These are phyloP conservation scores for Trichoderma sp. DNA, from an alignment of 2,329 filamentous ascomycete species.

Conservation along the genomic window DNA sequence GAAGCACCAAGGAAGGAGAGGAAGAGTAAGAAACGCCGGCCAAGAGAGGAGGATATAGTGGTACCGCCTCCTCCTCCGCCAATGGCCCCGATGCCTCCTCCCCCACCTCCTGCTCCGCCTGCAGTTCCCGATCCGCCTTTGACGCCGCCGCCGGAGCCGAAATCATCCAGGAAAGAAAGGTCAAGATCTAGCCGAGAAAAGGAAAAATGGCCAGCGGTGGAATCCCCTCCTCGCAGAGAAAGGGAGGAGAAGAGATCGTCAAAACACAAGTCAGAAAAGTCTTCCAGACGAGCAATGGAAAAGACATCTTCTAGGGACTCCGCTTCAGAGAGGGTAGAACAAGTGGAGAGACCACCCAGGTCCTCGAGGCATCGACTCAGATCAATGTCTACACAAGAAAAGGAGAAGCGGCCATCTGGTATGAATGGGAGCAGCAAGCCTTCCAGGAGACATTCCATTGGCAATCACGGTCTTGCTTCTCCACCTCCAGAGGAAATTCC, in stretches of 20 bases:
- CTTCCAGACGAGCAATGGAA: slow-evolving; percentile 51
- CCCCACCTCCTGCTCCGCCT: slow-evolving; percentile 41
- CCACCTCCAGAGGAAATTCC: slow-evolving; percentile 68
- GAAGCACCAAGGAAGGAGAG: slow-evolving; percentile 42
- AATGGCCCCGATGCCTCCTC: background rate
- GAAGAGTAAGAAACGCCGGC: slow-evolving; percentile 38
- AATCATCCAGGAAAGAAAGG: slow-evolving; percentile 70
- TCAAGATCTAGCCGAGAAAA: slow-evolving; percentile 70
- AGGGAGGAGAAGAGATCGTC: slow-evolving; percentile 50
- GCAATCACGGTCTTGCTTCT: slow-evolving; percentile 63
- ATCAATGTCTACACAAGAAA: slow-evolving; percentile 66
- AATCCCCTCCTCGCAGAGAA: slow-evolving; percentile 41
- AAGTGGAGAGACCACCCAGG: slow-evolving; percentile 42
- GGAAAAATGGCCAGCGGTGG: slow-evolving; percentile 67
- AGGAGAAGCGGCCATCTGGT: slow-evolving; percentile 57
- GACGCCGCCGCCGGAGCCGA: slow-evolving; percentile 54
- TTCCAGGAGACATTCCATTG: slow-evolving; percentile 67
- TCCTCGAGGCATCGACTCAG: slow-evolving; percentile 56
- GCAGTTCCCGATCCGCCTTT: slow-evolving; percentile 48
- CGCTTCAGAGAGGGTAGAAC: slow-evolving; percentile 66
- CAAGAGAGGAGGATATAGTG: slow-evolving; percentile 8
- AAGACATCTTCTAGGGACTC: slow-evolving; percentile 65
- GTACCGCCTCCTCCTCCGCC: slow-evolving; percentile 38
- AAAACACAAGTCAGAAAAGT: slow-evolving; percentile 65
- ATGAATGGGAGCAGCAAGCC: slow-evolving; percentile 47